These are phyloP conservation scores for Taphrina confusa DNA, from an alignment of 1,139 yeast genomes.

Conservation along the genomic window DNA sequence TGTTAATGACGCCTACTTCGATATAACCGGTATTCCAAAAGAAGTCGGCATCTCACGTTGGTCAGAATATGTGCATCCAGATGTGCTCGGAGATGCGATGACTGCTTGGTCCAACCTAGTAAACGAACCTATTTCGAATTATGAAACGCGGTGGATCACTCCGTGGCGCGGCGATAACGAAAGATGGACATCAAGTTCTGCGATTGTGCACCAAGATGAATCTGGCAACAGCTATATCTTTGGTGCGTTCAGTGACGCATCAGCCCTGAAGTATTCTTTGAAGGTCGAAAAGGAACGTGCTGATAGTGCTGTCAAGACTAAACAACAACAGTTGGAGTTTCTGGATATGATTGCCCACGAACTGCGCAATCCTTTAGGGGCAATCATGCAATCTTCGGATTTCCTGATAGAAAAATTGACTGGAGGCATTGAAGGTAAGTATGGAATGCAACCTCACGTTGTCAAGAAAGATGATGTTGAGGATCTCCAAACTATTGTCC, in stretches of 20 bases:
- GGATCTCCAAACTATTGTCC: conserved; percentile 36
- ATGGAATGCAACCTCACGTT: not conserved
- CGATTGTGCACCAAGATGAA: conserved; percentile 2
- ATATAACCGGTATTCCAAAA: conserved; percentile 14
- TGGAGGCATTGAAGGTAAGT: not conserved
- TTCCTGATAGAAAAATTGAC: conserved; percentile 24
- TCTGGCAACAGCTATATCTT: conserved; percentile 10
- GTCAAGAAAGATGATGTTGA: conserved; percentile 14
- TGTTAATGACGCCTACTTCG: conserved; percentile 17
- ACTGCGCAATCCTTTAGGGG: conserved; percentile 40
- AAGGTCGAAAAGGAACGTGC: conserved; percentile 38
- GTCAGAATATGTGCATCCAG: conserved; percentile 7
- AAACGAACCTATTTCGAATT: not conserved
- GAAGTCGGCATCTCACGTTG: not conserved
- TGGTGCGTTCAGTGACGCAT: conserved; percentile 14
- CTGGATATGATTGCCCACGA: conserved; percentile 41
- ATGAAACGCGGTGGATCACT: conserved; percentile 12
- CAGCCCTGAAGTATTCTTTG: conserved; percentile 12
- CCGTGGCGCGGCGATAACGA: conserved; percentile 19
- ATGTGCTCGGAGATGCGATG: not conserved
- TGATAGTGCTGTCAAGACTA: conserved; percentile 39
- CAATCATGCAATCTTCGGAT: conserved; percentile 37
- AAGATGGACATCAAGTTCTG: conserved; percentile 21
- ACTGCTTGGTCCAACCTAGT: not conserved
- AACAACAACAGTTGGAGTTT: conserved; percentile 40